Base-by-base conservation (phyloP, 345 rosid species). In the Eucalyptus pauciflora region DNA sequence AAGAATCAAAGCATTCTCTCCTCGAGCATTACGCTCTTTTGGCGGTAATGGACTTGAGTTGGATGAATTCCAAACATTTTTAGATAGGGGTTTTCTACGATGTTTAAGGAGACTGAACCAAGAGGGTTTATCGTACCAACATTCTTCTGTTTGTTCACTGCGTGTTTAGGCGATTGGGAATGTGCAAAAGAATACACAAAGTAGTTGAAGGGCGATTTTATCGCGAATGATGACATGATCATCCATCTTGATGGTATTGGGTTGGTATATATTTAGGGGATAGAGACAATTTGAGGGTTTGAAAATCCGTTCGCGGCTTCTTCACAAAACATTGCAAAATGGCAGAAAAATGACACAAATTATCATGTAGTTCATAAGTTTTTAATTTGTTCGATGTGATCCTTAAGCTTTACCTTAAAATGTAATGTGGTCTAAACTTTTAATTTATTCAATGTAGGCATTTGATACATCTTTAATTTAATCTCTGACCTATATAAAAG, bases 361-460 rank as follows among this genome's bases (percentile, higher is more conserved):
- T 2, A 1, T 56, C 13, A 0, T 24, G 0, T 56, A 12, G 13
- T 24, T 20, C 1, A 56, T 56, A 22, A 5, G 13, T 0, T 24
- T 56, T 56, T 56, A 56, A 56, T 56, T 56, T 56, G 1, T 56
- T 56, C 1, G 4, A 56, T 56, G 1, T 22, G 0, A 1, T 52
- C 2, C 24, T 1, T 56, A 56, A 56, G 10, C 12, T 56, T 56
- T 56, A 56, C 0, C 1, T 24, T 1, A 56, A 56, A 2, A 56
- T 56, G 5, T 56, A 56, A 56, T 24, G 1, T 56, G 0, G 1
- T 18, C 1, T 51, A 1, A 56, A 56, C 4, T 56, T 56, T 56
- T 56, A 24, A 24, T 56, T 56, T 56, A 1, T 56, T 22, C 1
- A 56, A 24, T 7, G 13, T 56, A 56, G 5, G 10, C 0, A 22